Base-by-base conservation (phyloP, 2,329 filamentous ascomycete species). In the Trichoderma lentiforme region DNA sequence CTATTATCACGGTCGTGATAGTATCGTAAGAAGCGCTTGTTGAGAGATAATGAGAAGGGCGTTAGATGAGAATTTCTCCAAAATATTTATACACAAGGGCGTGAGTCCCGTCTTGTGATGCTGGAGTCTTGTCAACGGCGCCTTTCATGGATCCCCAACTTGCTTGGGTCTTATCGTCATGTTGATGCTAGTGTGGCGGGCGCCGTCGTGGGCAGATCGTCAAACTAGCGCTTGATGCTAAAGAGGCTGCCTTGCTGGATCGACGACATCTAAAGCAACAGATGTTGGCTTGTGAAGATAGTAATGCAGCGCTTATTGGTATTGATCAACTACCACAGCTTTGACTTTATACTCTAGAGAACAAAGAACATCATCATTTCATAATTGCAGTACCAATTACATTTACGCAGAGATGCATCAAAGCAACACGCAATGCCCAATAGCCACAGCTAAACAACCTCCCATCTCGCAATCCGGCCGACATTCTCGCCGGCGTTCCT, bases 381-480 rank as follows among this genome's bases (percentile, higher is more conserved):
- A 21, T 21, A 21, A 51, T 12, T 12, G 9, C 4, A 51, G n/a
- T 12, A 3, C n/a, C 9, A 51, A n/a, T n/a, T n/a, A 8, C 39
- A 43, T 24, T 14, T 51, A 34, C 11, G 14, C 1, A 14, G 28
- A n/a, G 3, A 6, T 30, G 0, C 18, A 34, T n/a, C 11, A 11
- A 24, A 26, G 3, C 39, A 30, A 39, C 11, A 24, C n/a, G 11
- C 32, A 3, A 14, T 4, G 11, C 11, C 9, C 24, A 26, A 32
- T 1, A 15, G 3, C 1, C 15, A 6, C 56, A 6, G 26, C 18
- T 58, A 91, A 43, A 90, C 82, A 75, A 90, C 78, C 76, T 95
- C 91, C 95, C 95, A 97, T 74, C 83, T 84, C 3, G 90, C 95
- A 74, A 98, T 81, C 83, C 95, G 91, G 3, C 93, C 95, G 5